phyloP scores from a whole-genome alignment of 768 basidiomycete species.

The Mycena filopes region DNA sequence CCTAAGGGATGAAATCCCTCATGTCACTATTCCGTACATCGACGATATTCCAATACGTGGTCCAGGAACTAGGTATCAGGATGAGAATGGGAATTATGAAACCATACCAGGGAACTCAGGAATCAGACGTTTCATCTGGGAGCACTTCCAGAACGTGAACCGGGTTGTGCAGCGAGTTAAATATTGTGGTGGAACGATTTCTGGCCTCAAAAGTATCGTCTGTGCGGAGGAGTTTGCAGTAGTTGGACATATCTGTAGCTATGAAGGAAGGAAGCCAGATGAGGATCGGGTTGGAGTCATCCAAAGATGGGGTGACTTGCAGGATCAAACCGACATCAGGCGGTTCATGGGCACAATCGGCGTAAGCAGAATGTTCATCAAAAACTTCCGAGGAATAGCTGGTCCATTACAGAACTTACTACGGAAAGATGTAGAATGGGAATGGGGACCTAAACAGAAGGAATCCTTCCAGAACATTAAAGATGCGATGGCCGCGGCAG shows the following conservation, averaged over 20 bases:
- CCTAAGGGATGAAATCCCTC: not conserved
- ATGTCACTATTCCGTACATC: not conserved
- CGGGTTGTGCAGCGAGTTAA: not conserved
- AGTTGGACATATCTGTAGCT: slow-evolving; percentile 49
- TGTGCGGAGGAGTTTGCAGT: slow-evolving; percentile 35
- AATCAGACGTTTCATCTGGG: not conserved
- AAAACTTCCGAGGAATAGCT: slow-evolving; percentile 38
- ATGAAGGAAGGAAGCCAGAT: slow-evolving; percentile 43
- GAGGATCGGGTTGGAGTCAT: slow-evolving; percentile 39
- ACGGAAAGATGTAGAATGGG: not conserved
- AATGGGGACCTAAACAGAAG: slow-evolving; percentile 17
- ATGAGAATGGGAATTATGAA: not conserved
- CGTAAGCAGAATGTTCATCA: slow-evolving; percentile 42
- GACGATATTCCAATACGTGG: not conserved
- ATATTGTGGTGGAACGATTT: not conserved
- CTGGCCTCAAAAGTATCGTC: slow-evolving; percentile 28
- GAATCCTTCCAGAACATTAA: slow-evolving; percentile 40
- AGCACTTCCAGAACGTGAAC: not conserved
- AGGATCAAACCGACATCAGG: slow-evolving; percentile 29
- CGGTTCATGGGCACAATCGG: slow-evolving; percentile 46
- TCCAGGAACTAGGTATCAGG: not conserved
- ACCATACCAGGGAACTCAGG: not conserved
- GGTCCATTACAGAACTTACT: slow-evolving; percentile 23
- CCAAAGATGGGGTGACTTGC: slow-evolving; percentile 28
- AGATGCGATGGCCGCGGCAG: slow-evolving; percentile 30